phyloP scores from a whole-genome alignment of 1,139 yeast genomes.

The Keqinozyma sinolaborantium region DNA sequence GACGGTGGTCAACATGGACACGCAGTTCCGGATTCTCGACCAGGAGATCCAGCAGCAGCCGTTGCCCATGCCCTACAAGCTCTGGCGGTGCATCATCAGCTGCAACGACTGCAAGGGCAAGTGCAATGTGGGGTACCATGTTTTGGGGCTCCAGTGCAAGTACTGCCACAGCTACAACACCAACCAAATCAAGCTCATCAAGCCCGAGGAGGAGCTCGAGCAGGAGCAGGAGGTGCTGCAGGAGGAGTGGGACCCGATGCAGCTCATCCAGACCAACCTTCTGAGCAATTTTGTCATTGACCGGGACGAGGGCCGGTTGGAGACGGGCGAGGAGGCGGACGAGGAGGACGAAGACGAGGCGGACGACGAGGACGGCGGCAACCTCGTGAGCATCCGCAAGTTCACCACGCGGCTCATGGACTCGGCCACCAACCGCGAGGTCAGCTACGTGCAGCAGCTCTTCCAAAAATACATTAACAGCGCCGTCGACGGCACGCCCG shows the following conservation, averaged over 20 bases:
- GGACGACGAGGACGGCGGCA: slow-evolving; percentile 16
- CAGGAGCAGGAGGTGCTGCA: slow-evolving; percentile 16
- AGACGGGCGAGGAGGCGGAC: slow-evolving; percentile 9
- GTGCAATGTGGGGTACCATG: slow-evolving; percentile 73
- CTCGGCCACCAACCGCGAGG: slow-evolving; percentile 16
- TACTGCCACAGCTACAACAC: slow-evolving; percentile 88
- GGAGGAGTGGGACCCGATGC: slow-evolving; percentile 25
- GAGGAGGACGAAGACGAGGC: slow-evolving; percentile 16
- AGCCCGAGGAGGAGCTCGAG: slow-evolving; percentile 47
- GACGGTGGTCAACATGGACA: slow-evolving; percentile 81
- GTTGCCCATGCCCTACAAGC: slow-evolving; percentile 73
- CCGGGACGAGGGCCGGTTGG: slow-evolving; percentile 18
- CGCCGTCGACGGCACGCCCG: slow-evolving; percentile 12
- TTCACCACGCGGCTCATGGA: slow-evolving; percentile 21
- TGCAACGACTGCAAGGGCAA: slow-evolving; percentile 92
- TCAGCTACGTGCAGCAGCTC: slow-evolving; percentile 32
- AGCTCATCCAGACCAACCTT: slow-evolving; percentile 27
- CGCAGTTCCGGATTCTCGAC: slow-evolving; percentile 82
- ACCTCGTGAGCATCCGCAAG: slow-evolving; percentile 25
- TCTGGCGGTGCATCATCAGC: slow-evolving; percentile 73
- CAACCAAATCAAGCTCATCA: slow-evolving; percentile 61
- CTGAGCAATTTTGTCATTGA: slow-evolving; percentile 39
- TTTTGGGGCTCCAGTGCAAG: slow-evolving; percentile 81
- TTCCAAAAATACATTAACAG: slow-evolving; percentile 40
- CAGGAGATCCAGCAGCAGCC: slow-evolving; percentile 75